phyloP scores from a whole-genome alignment of 306 rosid genomes.

The Prunus dulcis region DNA sequence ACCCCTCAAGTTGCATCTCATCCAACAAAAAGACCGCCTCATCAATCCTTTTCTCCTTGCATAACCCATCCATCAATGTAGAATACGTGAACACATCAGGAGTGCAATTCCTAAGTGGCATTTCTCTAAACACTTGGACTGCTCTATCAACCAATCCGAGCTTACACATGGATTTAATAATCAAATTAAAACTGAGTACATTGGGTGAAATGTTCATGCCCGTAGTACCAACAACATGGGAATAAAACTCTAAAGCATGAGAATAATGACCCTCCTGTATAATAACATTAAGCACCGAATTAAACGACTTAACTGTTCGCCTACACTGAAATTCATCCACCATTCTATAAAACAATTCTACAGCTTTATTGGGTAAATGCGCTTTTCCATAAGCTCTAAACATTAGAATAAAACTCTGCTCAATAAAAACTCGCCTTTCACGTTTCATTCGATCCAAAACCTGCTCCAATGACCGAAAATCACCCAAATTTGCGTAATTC shows the following conservation, averaged over 20 bases:
- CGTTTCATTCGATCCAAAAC: constrained; percentile 64
- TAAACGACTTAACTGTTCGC: constrained; percentile 72
- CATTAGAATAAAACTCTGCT: constrained; percentile 53
- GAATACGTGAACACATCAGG: constrained; percentile 73
- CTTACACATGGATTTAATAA: constrained; percentile 84
- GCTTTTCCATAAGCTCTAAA: constrained; percentile 89
- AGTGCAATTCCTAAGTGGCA: constrained; percentile 49
- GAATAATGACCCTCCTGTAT: constrained; percentile 53
- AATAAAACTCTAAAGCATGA: constrained; percentile 58
- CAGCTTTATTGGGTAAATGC: constrained; percentile 67
- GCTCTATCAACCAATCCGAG: constrained; percentile 77
- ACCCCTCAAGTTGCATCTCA: constrained; percentile 92
- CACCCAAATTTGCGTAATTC: constrained; percentile 49
- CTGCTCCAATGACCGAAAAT: constrained; percentile 56
- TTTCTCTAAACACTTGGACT: constrained; percentile 63
- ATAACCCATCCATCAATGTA: constrained; percentile 88
- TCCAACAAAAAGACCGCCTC: constrained; percentile 81
- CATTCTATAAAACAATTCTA: constrained; percentile 76
- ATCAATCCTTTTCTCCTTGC: constrained; percentile 64
- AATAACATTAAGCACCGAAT: constrained; percentile 87
- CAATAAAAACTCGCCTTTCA: constrained; percentile 58
- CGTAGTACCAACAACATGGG: constrained; percentile 31
- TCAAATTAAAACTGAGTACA: constrained; percentile 69
- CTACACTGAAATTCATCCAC: constrained; percentile 63
- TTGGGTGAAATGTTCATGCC: constrained; percentile 49